A percentile compares a stretch with the other conserved stretches of the same genome.
Evolutionary conservation across 768 basidiomycete genomes (phyloP).

Genomic region (Termitomyces sp.): DNA sequence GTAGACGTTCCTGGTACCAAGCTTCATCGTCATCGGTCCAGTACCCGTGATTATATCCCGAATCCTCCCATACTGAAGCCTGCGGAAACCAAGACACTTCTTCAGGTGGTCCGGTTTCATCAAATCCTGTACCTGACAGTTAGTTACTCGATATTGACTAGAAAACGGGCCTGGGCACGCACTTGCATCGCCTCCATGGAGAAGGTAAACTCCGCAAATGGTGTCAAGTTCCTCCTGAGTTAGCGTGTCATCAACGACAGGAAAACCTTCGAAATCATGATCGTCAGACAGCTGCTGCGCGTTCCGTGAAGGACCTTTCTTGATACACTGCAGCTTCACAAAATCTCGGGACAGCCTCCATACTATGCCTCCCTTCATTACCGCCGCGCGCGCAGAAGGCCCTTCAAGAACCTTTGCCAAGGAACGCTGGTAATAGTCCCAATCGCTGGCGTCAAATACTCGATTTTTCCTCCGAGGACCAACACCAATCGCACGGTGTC

Average conservation of each 20-base stretch:
- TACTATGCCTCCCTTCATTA: background rate
- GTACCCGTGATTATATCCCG: too few relatives aligned
- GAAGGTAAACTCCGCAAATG: background rate
- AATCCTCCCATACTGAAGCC: too few relatives aligned
- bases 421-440: background rate
- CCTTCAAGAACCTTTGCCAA: background rate
- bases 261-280: background rate
- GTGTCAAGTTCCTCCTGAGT: background rate
- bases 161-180: too few relatives aligned
- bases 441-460: background rate
- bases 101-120: too few relatives aligned
- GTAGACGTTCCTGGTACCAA: too few relatives aligned
- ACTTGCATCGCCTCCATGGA: too few relatives aligned
- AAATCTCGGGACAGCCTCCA: background rate
- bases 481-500: background rate
- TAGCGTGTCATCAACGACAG: background rate
- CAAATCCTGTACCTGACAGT: too few relatives aligned
- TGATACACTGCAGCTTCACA: background rate
- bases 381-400: background rate
- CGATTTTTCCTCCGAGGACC: background rate
- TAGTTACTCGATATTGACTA: too few relatives aligned
- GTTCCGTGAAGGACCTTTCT: background rate
- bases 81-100: too few relatives aligned
- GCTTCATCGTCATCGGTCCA: too few relatives aligned
- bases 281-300: background rate